A percentile compares a stretch with the other conserved stretches of the same genome.
Evolutionary conservation across 768 basidiomycete species (phyloP).

Genomic region (Daedaleopsis nitida): DNA sequence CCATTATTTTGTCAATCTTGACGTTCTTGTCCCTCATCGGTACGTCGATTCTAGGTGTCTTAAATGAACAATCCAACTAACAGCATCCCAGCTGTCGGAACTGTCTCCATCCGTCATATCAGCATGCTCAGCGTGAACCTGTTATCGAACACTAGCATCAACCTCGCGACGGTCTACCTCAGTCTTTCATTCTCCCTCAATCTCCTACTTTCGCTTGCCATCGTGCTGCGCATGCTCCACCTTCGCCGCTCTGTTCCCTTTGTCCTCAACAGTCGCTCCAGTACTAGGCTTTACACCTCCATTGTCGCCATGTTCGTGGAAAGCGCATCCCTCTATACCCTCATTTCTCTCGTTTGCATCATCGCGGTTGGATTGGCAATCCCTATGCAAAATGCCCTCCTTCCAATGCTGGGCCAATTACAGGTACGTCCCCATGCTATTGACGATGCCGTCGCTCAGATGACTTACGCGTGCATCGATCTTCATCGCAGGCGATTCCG

Average conservation of each 20-base stretch:
- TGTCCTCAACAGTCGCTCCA: background rate
- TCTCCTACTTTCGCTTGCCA: conserved; percentile 21
- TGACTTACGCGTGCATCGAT: too few species aligned
- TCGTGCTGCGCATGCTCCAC: conserved; percentile 21
- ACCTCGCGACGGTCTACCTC: conserved; percentile 24
- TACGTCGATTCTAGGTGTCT: background rate
- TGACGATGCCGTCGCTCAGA: too few species aligned
- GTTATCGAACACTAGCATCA: conserved; percentile 18
- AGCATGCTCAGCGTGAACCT: conserved; percentile 17
- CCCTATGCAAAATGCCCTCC: conserved; percentile 24
- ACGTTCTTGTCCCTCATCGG: background rate
- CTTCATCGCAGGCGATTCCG: conserved; percentile 20
- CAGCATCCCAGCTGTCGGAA: background rate
- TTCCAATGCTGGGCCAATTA: conserved; percentile 29
- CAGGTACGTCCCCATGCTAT: conserved; percentile 15
- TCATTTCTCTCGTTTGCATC: conserved; percentile 19
- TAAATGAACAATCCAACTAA: background rate
- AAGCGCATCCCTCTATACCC: conserved; percentile 25
- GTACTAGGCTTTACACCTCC: conserved; percentile 14
- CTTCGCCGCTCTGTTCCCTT: background rate
- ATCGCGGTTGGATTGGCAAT: conserved; percentile 21
- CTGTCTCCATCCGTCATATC: conserved; percentile 11
- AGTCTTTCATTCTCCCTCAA: conserved; percentile 23
- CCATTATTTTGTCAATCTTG: conserved; percentile 1
- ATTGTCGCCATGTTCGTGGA: conserved; percentile 26